Base-by-base conservation (phyloP, 257 asterid species). In the Solanum neorickii region DNA sequence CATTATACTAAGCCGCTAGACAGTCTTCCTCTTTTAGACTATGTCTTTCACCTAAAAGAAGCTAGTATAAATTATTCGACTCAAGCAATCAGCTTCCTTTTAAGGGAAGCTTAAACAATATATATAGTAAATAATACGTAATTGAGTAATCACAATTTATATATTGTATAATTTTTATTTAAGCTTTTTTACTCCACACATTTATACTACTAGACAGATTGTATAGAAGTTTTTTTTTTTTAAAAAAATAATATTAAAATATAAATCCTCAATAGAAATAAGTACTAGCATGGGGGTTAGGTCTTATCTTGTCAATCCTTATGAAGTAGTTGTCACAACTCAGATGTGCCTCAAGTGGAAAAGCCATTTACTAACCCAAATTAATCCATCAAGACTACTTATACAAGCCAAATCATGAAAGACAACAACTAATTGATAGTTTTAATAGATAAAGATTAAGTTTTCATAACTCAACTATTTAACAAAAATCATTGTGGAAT, bases 111-210 rank as follows among this genome's bases (percentile, higher is more conserved):
- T 3, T 16, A 52, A 52, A 16, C 62, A 16, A 52, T 52, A 52
- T 6, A 52, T 52, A 52, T 6, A 52, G 23, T 52, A 52, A 52
- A 52, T 52, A 52, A 52, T 52, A 52, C 7, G 23, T 1, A 15
- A 49, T 49, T 16, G 62, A 16, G 46, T 42, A 42, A 42, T 42
- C 46, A 42, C 12, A 9, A 9, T 42, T 42, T 42, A 9, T 42
- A 1, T 42, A 0, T 3, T 42, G 0, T 42, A 9, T 42, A 42
- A 11, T 44, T 44, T 44, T 44, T 13, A 11, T 44, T 12, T 1
- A 3, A 44, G 11, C 5, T 44, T 44, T 0, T 10, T 42, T 3
- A 1, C 0, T 0, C 13, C 49, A 4, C 14, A 12, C 3, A 44
- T 11, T 44, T 44, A 12, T 44, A 44, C 14, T 13, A 44, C 49